Evolutionary conservation across 2,329 filamentous ascomycete species (phyloP), one percentile per base, ranked within the genome.

Genomic region (Aspergillus terreus): DNA sequence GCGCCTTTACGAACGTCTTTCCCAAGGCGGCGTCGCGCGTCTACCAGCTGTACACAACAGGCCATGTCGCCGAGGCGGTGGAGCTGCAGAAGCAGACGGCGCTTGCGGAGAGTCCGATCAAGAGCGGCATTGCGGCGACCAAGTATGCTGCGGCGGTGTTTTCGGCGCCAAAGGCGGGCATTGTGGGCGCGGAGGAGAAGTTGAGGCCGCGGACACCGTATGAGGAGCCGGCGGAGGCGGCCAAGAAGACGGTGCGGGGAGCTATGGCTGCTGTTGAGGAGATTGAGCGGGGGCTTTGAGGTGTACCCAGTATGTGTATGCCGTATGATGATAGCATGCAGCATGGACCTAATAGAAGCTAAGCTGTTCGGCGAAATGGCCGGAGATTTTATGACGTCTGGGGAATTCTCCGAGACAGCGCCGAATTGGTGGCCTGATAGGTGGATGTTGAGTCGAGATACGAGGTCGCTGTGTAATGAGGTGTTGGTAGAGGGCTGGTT

Each of bases 91-190:
- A 76, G 51, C 79, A 78, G 63, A 82, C 84, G 0, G 83, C 85
- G 6, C 68, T 88, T 47, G 85, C 85, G 0, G 86, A 89, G 67
- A 80, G 79, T 51, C 79, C 82, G 1, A 82, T 80, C 61, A 88
- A 88, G 69, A 76, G 78, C 10, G 85, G 85, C 5, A 85, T 88
- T 59, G 84, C 83, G 7, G 76, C 77, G 2, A 82, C 81, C n/a
- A 88, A 89, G 70, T 87, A 85, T 63, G 86, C 84, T 0, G 83
- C 82, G 0, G 78, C 82, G 2, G 69, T 83, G 30, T 82, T 79
- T 57, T 82, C 82, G 32, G 86, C 83, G 1, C 76, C 68, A 51
- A 67, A 70, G 47, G 84, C 85, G 1, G 83, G 82, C 0, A 80
- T 88, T 35, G 76, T 81, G 52, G 78, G 76, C 1, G 82, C 83